phyloP scores from a whole-genome alignment of 257 asterid species.

The Solanum infundibuliforme region DNA sequence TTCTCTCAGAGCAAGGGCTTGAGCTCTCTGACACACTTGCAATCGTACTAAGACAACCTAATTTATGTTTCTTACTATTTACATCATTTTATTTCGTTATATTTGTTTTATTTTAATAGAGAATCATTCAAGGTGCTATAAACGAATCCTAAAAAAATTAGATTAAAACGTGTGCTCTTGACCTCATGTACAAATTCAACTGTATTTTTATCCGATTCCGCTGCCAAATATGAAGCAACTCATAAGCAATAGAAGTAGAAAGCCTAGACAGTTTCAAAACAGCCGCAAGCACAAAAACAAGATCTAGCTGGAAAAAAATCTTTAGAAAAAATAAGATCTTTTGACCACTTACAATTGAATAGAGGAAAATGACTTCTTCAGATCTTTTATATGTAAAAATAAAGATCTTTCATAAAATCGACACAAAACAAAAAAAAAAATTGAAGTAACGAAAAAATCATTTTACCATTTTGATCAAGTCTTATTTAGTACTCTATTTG shows the following conservation, averaged over 20 bases:
- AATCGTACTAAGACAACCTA: background rate
- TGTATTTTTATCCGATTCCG: no score
- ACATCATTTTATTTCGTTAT: background rate
- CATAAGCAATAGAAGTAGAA: no score
- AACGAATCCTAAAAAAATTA: no score
- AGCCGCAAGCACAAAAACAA: no score
- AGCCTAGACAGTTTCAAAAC: no score
- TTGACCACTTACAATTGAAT: background rate
- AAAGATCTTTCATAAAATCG: background rate
- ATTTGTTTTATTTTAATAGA: no score
- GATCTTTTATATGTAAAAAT: background rate
- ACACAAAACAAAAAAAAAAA: background rate
- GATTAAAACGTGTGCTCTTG: background rate
- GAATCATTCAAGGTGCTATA: background rate
- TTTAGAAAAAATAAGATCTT: no score
- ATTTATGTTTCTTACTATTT: no score
- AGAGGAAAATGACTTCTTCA: background rate
- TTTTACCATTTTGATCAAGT: background rate
- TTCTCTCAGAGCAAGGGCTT: background rate
- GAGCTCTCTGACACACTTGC: background rate
- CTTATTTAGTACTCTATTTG: no score
- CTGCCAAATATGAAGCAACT: no score
- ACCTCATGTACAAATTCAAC: background rate
- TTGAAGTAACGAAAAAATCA: background rate
- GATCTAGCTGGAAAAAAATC: no score